phyloP scores from a whole-genome alignment of 192 early-diverging fungal genomes.

The Ambispora gerdemannii region DNA sequence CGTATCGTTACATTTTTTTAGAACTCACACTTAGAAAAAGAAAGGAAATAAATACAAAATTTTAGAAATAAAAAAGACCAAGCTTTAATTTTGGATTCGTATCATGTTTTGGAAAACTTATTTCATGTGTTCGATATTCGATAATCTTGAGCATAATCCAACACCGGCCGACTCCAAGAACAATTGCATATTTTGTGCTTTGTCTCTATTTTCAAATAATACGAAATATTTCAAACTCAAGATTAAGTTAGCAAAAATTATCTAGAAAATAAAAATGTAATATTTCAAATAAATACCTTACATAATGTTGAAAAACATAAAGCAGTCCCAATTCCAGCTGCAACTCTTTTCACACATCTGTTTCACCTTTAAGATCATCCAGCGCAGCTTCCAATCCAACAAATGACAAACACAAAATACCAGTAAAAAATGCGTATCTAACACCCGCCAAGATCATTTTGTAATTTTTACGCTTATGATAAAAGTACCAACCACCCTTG shows the following conservation, averaged over 20 bases:
- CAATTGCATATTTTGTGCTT: constrained; percentile 52
- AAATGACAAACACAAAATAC: constrained; percentile 60
- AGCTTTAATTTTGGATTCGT: too few species aligned
- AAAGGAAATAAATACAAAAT: too few species aligned
- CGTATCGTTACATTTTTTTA: too few species aligned
- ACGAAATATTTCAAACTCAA: too few species aligned
- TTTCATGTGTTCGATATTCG: too few species aligned
- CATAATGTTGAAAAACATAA: constrained; percentile 58
- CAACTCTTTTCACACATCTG: constrained; percentile 62
- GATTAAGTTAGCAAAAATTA: background rate
- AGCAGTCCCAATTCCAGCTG: constrained; percentile 61
- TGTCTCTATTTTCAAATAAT: constrained; percentile 40
- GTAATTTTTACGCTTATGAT: constrained; percentile 90
- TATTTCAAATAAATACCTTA: constrained; percentile 42
- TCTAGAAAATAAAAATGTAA: background rate
- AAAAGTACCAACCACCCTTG: constrained; percentile 85
- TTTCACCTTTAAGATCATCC: constrained; percentile 63
- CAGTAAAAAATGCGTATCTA: constrained; percentile 53
- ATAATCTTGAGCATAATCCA: constrained; percentile 57
- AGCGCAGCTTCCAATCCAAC: constrained; percentile 56
- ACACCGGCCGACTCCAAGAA: constrained; percentile 61
- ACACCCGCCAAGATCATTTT: constrained; percentile 59
- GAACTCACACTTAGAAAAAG: too few species aligned
- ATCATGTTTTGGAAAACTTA: too few species aligned
- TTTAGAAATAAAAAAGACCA: too few species aligned